Conservation (phyloP, 2,329 filamentous ascomycete species). For the Hypoxylon sp. region DNA sequence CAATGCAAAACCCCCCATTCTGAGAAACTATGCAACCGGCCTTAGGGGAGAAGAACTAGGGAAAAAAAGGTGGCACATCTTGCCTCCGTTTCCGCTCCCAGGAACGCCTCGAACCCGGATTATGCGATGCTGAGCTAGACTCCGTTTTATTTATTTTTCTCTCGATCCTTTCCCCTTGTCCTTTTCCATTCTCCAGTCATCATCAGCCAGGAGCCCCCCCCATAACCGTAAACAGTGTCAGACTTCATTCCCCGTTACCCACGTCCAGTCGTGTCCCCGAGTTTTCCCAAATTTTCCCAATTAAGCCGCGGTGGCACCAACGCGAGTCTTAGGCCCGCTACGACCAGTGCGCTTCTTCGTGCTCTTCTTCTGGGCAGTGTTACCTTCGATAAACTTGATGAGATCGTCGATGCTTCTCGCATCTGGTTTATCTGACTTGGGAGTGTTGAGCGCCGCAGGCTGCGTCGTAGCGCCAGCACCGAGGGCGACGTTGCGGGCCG, state of each 20-base stretch:
- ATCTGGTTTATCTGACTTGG: slow-evolving; percentile 65
- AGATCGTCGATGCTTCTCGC: slow-evolving; percentile 92
- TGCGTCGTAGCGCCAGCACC: slow-evolving; percentile 59
- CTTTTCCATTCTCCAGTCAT: background rate
- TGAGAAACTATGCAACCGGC: slow-evolving; percentile 33
- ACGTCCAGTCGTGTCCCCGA: background rate
- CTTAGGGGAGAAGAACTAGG: background rate
- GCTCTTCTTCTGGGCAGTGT: slow-evolving; percentile 66
- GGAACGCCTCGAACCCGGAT: slow-evolving; percentile 33
- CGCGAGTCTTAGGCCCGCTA: slow-evolving; percentile 70
- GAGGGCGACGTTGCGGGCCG: slow-evolving; percentile 73
- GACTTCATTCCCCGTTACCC: slow-evolving; percentile 28
- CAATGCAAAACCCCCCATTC: slow-evolving; percentile 31
- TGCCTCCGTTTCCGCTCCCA: slow-evolving; percentile 16
- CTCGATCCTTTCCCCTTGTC: slow-evolving; percentile 3
- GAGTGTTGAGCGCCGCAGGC: slow-evolving; percentile 50
- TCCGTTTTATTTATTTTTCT: slow-evolving; percentile 15
- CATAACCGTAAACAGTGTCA: slow-evolving; percentile 8
- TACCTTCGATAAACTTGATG: slow-evolving; percentile 93
- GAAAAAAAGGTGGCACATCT: slow-evolving; percentile 20
- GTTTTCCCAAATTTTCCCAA: background rate
- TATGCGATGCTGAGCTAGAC: slow-evolving; percentile 14
- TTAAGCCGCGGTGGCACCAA: slow-evolving; percentile 49
- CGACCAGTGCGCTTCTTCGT: slow-evolving; percentile 71
- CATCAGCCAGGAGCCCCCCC: slow-evolving; percentile 7